Conservation (phyloP, 2,329 filamentous ascomycete genomes). For the Trichoderma endophyticum region DNA sequence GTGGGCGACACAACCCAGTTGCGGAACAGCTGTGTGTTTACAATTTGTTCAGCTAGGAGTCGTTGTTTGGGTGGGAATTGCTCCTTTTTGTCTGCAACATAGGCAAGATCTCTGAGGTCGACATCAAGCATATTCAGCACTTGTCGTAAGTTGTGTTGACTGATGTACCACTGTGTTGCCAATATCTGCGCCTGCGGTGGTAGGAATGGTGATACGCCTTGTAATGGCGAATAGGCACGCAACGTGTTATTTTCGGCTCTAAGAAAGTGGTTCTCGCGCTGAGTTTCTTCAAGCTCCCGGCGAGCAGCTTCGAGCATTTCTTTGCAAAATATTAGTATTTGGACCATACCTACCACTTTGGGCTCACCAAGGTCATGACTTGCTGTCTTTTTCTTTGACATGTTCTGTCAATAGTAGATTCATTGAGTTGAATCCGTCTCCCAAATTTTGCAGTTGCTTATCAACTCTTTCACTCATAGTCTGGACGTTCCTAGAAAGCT, state of each 20-base stretch:
- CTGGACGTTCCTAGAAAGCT: neutral
- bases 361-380: neutral
- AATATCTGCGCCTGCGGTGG: neutral
- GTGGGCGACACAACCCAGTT: neutral
- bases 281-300: neutral
- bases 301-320: neutral
- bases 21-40: neutral
- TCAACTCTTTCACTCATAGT: neutral
- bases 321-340: neutral
- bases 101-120: neutral
- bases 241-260: neutral
- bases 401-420: neutral
- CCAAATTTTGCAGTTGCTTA: neutral
- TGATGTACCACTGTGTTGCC: neutral
- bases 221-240: neutral
- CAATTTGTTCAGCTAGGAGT: neutral
- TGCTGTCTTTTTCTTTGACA: neutral
- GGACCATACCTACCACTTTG: neutral
- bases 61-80: neutral
- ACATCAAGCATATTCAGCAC: neutral
- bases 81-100: neutral
- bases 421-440: neutral
- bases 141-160: neutral
- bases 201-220: neutral
- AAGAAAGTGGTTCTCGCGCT: neutral